phyloP scores from a whole-genome alignment of 306 rosid genomes.

The Sindora glabra region DNA sequence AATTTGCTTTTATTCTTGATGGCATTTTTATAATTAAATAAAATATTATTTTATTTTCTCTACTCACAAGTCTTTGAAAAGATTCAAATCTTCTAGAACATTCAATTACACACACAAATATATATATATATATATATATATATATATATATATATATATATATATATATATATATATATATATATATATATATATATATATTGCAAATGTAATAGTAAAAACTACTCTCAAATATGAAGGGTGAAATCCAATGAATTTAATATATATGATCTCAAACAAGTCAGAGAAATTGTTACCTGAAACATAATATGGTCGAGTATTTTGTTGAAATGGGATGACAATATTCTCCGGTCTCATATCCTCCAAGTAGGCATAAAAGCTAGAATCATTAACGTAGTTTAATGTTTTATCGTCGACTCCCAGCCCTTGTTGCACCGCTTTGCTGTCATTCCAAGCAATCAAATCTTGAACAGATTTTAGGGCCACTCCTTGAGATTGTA shows the following conservation, averaged over 20 bases:
- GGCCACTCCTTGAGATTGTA: slow-evolving; percentile 16
- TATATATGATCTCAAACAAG: background rate
- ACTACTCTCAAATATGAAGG: no score
- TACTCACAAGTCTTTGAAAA: no score
- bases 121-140: no score
- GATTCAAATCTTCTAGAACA: no score
- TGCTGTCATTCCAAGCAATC: slow-evolving; percentile 25
- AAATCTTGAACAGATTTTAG: slow-evolving; percentile 30
- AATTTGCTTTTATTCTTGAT: no score
- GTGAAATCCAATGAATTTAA: background rate
- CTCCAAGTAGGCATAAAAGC: slow-evolving; percentile 18
- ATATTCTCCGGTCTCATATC: slow-evolving; percentile 29
- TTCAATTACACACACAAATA: no score
- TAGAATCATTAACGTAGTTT: slow-evolving; percentile 26
- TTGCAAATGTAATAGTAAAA: no score
- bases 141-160: no score
- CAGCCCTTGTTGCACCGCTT: slow-evolving; percentile 15
- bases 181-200: no score
- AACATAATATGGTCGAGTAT: slow-evolving; percentile 33
- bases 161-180: no score
- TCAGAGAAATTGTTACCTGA: slow-evolving; percentile 24
- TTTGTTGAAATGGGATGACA: slow-evolving; percentile 28
- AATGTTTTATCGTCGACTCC: slow-evolving; percentile 7
- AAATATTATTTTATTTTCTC: no score
- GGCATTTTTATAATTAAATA: no score